phyloP scores from a whole-genome alignment of 441 rosid species.

The Populus hybrid region DNA sequence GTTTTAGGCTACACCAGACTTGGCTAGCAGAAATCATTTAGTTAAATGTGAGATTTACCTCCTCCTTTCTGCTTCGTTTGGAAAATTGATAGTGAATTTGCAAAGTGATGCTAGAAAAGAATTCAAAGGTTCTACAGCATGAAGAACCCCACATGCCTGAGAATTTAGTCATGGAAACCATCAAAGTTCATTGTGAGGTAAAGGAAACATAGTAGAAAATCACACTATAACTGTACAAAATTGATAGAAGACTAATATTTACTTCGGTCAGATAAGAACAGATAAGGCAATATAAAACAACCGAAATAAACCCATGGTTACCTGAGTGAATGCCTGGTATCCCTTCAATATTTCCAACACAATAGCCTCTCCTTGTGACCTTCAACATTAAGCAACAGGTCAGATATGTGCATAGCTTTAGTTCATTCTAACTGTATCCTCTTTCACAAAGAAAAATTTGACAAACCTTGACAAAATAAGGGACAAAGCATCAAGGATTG shows the following conservation, averaged over 20 bases:
- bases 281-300: slow-evolving; percentile 13
- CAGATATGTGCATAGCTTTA: slow-evolving; percentile 20
- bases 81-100: slow-evolving; percentile 90
- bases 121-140: slow-evolving; percentile 95
- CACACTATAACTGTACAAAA: not conserved
- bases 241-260: slow-evolving; percentile 4
- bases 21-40: slow-evolving; percentile 17
- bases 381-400: slow-evolving; percentile 39
- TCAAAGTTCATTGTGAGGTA: slow-evolving; percentile 15
- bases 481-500: slow-evolving; percentile 91
- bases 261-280: slow-evolving; percentile 9
- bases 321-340: slow-evolving; percentile 99
- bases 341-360: slow-evolving; percentile 96
- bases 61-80: slow-evolving; percentile 72
- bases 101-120: slow-evolving; percentile 97
- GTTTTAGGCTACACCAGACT: not conserved
- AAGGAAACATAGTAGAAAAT: slow-evolving; percentile 11
- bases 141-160: slow-evolving; percentile 99
- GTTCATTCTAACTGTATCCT: slow-evolving; percentile 4
- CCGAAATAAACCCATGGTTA: slow-evolving; percentile 29
- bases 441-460: slow-evolving; percentile 12
- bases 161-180: slow-evolving; percentile 22
- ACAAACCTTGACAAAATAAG: slow-evolving; percentile 87
- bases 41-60: slow-evolving; percentile 44
- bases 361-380: slow-evolving; percentile 99